Evolutionary conservation across 257 asterid genomes (phyloP).

Genomic region (Scutellaria baicalensis): DNA sequence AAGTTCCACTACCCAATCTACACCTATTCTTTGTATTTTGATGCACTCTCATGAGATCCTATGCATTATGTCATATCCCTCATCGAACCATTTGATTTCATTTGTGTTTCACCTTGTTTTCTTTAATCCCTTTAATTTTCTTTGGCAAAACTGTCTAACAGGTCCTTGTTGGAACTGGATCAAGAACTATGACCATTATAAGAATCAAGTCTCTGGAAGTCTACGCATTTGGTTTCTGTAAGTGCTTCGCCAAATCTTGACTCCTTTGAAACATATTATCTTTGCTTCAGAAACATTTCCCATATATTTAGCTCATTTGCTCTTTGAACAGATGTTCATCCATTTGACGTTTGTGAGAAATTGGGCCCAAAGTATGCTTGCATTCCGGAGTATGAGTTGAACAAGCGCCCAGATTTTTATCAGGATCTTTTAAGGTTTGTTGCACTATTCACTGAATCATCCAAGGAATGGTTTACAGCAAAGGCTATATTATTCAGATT

Average conservation of each 20-base stretch:
- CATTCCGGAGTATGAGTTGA: slow-evolving; percentile 56
- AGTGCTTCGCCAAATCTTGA: slow-evolving; percentile 28
- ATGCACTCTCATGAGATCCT: not conserved
- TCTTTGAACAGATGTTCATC: slow-evolving; percentile 70
- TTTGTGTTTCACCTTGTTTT: not conserved
- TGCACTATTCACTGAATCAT: slow-evolving; percentile 3
- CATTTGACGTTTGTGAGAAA: slow-evolving; percentile 83
- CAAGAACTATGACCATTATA: slow-evolving; percentile 77
- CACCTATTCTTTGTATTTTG: not conserved
- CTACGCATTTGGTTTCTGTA: slow-evolving; percentile 97
- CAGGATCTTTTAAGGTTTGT: slow-evolving; percentile 83
- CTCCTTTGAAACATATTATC: not conserved
- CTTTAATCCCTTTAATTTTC: not conserved
- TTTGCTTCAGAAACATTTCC: not conserved
- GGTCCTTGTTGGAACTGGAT: slow-evolving; percentile 99
- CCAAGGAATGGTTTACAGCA: not conserved
- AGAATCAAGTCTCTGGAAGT: slow-evolving; percentile 81
- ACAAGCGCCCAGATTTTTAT: slow-evolving; percentile 61
- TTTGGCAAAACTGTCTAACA: slow-evolving; percentile 11
- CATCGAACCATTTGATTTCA: not conserved
- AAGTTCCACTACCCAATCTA: not conserved
- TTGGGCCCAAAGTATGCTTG: slow-evolving; percentile 82
- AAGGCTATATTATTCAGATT: not conserved
- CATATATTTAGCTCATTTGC: slow-evolving; percentile 8
- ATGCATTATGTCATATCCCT: not conserved